Conservation (phyloP, 176 grass and related monocot species). For the Aegilops longissima region DNA sequence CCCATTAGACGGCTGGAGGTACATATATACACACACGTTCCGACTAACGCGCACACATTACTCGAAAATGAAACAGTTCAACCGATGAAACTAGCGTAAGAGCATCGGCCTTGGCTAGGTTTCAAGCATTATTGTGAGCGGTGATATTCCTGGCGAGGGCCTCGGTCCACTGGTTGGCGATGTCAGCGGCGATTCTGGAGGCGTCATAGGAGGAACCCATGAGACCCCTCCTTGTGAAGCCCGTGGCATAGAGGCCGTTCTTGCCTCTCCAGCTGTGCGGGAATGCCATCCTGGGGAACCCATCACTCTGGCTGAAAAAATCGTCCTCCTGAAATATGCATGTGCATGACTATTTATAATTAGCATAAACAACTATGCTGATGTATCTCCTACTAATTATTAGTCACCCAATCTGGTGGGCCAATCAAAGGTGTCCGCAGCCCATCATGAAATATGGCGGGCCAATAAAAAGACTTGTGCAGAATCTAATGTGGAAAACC, state of each 20-base stretch:
- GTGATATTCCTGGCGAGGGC: slow-evolving; percentile 9
- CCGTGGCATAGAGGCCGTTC: slow-evolving; percentile 69
- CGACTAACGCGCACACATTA: background rate
- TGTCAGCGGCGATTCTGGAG: slow-evolving; percentile 56
- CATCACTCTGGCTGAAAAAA: slow-evolving; percentile 62
- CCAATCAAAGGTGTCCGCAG: background rate
- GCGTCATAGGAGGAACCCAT: slow-evolving; percentile 76
- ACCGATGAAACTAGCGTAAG: background rate
- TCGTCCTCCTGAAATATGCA: slow-evolving; percentile 46
- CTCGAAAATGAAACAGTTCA: background rate
- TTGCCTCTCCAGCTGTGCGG: slow-evolving; percentile 75
- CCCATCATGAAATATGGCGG: slow-evolving; percentile 2
- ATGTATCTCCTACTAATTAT: background rate
- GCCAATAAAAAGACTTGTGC: background rate
- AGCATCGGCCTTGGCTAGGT: background rate
- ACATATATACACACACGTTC: background rate
- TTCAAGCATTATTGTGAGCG: slow-evolving; percentile 16
- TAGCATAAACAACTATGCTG: background rate
- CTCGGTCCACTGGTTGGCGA: slow-evolving; percentile 48
- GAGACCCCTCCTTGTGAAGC: slow-evolving; percentile 66
- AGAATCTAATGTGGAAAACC: background rate
- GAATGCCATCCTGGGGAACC: slow-evolving; percentile 59
- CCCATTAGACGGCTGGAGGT: background rate
- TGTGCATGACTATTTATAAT: background rate
- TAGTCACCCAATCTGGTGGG: background rate